These are phyloP conservation scores for Fusarium piperis DNA, from an alignment of 2,329 filamentous ascomycete genomes.

Conservation along the genomic window DNA sequence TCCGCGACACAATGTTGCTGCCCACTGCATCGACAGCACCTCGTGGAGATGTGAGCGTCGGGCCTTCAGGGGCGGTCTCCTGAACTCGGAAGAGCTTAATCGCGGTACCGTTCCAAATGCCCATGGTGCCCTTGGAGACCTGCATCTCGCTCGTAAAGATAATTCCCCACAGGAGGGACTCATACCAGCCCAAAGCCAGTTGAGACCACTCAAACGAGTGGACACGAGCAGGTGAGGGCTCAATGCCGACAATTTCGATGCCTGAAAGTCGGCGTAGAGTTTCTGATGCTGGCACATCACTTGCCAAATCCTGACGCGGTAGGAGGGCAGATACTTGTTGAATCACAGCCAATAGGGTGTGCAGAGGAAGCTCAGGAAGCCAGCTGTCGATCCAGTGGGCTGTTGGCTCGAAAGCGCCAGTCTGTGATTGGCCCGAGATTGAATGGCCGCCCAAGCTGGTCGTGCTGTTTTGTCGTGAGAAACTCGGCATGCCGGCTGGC, in stretches of 20 bases:
- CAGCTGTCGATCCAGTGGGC: constrained; percentile 90
- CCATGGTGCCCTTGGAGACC: constrained; percentile 84
- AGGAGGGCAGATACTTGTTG: constrained; percentile 70
- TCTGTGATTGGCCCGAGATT: constrained; percentile 63
- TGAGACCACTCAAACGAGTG: constrained; percentile 96
- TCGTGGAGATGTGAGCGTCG: constrained; percentile 83
- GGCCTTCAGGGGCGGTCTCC: constrained; percentile 81
- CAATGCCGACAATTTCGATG: constrained; percentile 75
- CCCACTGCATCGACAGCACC: constrained; percentile 95
- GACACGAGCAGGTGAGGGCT: constrained; percentile 77
- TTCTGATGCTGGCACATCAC: constrained; percentile 55
- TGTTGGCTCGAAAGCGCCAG: constrained; percentile 79
- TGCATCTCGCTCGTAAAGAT: constrained; percentile 93
- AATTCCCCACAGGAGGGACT: constrained; percentile 92
- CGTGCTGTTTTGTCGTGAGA: constrained; percentile 90
- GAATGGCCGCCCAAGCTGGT: constrained; percentile 79
- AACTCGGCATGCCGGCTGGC: constrained; percentile 82
- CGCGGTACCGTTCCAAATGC: constrained; percentile 91
- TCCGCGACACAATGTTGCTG: constrained; percentile 86
- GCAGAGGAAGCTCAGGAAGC: constrained; percentile 90
- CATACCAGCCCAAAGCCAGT: constrained; percentile 92
- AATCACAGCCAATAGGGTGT: constrained; percentile 84
- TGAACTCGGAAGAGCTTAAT: constrained; percentile 92
- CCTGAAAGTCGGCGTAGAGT: constrained; percentile 65
- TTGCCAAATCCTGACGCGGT: constrained; percentile 58